Conservation (phyloP, 2,329 filamentous ascomycete species). For the Chalaropsis thielavioides region DNA sequence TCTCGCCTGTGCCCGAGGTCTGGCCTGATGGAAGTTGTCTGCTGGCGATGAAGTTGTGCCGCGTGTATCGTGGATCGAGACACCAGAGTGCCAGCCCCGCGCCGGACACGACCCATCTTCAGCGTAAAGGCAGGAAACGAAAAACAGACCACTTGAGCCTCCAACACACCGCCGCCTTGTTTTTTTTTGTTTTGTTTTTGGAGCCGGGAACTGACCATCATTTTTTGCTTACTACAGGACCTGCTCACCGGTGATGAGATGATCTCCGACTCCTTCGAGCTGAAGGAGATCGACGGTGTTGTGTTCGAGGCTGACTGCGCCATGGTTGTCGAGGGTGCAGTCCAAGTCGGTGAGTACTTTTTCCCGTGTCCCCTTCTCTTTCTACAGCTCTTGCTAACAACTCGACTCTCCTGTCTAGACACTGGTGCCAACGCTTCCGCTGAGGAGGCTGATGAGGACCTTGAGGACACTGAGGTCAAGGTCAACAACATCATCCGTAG, state of each 20-base stretch:
- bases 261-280: conserved; percentile 83
- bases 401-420: conserved; percentile 34
- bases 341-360: conserved; percentile 51
- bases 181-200: too few species aligned
- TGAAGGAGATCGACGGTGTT: conserved; percentile 65
- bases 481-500: conserved; percentile 91
- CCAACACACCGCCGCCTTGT: too few species aligned
- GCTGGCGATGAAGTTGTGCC: too few species aligned
- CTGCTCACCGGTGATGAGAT: conserved; percentile 83
- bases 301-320: conserved; percentile 84
- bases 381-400: background rate
- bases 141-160: too few species aligned
- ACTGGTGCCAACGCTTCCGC: conserved; percentile 94
- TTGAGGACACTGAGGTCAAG: conserved; percentile 54
- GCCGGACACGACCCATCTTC: too few species aligned
- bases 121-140: too few species aligned
- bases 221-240: conserved; percentile 44
- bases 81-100: too few species aligned
- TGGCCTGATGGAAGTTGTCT: background rate
- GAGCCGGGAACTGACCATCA: too few species aligned
- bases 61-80: too few species aligned
- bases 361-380: background rate
- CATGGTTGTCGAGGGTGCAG: conserved; percentile 68
- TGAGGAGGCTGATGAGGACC: conserved; percentile 65
- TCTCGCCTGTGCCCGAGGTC: background rate